phyloP scores from a whole-genome alignment of 2,329 filamentous ascomycete species.

The Sphaerulina musiva region DNA sequence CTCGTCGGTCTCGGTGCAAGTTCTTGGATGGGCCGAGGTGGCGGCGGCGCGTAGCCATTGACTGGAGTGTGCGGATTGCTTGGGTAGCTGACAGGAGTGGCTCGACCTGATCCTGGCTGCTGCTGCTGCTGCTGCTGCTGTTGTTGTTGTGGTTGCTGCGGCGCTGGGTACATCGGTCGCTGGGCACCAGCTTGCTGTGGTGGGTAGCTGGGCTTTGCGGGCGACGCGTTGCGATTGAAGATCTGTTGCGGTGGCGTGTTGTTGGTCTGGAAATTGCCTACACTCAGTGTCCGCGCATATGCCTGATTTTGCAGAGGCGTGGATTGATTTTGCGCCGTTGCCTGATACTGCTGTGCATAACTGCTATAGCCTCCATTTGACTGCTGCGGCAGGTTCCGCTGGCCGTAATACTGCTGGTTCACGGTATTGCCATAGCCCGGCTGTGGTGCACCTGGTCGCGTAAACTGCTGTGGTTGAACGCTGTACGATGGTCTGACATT shows the following conservation, averaged over 20 bases:
- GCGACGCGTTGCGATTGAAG: constrained; percentile 27
- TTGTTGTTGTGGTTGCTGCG: constrained; percentile 8
- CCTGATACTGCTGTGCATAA: constrained; percentile 22
- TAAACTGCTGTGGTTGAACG: constrained; percentile 26
- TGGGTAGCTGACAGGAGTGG: constrained; percentile 26
- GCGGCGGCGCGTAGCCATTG: constrained; percentile 22
- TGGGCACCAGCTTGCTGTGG: constrained; percentile 12
- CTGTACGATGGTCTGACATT: constrained; percentile 20
- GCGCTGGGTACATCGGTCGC: constrained; percentile 18
- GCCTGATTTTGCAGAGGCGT: constrained; percentile 18
- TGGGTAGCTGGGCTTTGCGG: constrained; percentile 21
- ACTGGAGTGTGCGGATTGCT: constrained; percentile 29
- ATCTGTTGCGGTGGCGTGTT: constrained; percentile 15
- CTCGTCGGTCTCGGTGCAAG: constrained; percentile 20
- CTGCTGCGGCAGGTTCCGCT: constrained; percentile 17
- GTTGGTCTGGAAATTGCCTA: constrained; percentile 24
- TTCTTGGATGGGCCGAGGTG: constrained; percentile 10
- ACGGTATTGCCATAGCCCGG: constrained; percentile 24
- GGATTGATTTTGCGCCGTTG: constrained; percentile 1
- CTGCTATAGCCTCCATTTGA: constrained; percentile 19
- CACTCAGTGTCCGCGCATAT: constrained; percentile 21
- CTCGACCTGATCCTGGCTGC: constrained; percentile 27
- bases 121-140: constrained; percentile 12
- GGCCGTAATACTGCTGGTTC: constrained; percentile 24
- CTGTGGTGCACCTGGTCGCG: constrained; percentile 23